A percentile compares a stretch with the other conserved stretches of the same genome.
Evolutionary conservation across 2,329 filamentous ascomycete species (phyloP).

Genomic region (Exophiala xenobiotica): DNA sequence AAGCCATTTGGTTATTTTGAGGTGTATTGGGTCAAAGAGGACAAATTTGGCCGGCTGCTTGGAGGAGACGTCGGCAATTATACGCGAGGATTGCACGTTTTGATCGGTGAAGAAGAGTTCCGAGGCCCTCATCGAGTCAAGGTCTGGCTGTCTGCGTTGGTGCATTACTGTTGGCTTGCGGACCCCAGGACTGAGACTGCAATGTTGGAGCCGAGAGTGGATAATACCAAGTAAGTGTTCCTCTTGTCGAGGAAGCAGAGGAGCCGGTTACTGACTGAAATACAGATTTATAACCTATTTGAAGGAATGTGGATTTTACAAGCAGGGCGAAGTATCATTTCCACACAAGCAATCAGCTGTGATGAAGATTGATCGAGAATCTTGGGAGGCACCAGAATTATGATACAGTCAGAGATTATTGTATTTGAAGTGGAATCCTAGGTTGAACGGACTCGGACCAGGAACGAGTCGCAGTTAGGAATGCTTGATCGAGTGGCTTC

Average conservation of each 20-base stretch:
- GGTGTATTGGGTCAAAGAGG: constrained; percentile 97
- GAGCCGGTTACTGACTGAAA: background rate
- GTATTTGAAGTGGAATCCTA: no score
- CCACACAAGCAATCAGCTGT: constrained; percentile 91
- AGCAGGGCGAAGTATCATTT: constrained; percentile 81
- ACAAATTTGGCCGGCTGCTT: constrained; percentile 69
- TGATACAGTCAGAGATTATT: background rate
- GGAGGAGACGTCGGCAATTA: constrained; percentile 69
- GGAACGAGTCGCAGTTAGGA: no score
- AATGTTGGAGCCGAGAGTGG: constrained; percentile 83
- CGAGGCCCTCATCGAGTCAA: constrained; percentile 73
- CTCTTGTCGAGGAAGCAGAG: background rate
- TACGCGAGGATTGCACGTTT: constrained; percentile 82
- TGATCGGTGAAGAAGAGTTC: constrained; percentile 91
- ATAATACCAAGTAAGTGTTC: constrained; percentile 75
- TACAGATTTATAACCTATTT: constrained; percentile 68
- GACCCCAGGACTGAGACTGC: constrained; percentile 81
- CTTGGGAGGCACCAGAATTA: constrained; percentile 67
- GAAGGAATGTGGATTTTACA: constrained; percentile 73
- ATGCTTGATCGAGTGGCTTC: no score
- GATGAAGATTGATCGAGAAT: constrained; percentile 75
- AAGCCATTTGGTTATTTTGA: constrained; percentile 97
- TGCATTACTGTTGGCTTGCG: constrained; percentile 79
- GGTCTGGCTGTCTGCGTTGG: constrained; percentile 77
- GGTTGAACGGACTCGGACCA: no score